phyloP scores from a whole-genome alignment of 345 rosid genomes.

The Eucalyptus globulus region DNA sequence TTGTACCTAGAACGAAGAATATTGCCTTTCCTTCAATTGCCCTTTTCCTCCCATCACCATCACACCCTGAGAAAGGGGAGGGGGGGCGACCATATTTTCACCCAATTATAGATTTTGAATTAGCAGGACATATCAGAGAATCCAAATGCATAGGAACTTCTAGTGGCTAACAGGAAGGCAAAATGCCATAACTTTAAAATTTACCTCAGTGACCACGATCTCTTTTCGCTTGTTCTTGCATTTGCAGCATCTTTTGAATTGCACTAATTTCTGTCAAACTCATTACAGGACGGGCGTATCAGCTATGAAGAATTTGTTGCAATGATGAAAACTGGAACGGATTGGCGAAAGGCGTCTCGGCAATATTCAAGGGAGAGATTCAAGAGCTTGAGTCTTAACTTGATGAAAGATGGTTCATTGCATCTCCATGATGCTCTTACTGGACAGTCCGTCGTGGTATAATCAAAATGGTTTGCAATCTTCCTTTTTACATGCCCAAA shows the following conservation, averaged over 20 bases:
- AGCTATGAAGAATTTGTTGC: conserved; percentile 91
- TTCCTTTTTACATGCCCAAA: not conserved
- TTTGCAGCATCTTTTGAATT: not conserved
- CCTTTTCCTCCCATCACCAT: not conserved
- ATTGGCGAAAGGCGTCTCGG: conserved; percentile 98
- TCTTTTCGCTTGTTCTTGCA: not conserved
- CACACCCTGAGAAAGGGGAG: not conserved
- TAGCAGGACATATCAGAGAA: not conserved
- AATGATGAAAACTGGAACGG: conserved; percentile 99
- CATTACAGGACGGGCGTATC: conserved; percentile 65
- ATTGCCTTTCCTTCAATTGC: not conserved
- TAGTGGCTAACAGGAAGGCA: not conserved
- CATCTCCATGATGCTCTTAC: conserved; percentile 83
- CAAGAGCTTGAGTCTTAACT: conserved; percentile 86
- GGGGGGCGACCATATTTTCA: not conserved
- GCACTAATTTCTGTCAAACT: not conserved
- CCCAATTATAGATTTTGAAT: not conserved
- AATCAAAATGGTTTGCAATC: not conserved
- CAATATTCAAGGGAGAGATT: conserved; percentile 97
- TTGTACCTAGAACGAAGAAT: not conserved
- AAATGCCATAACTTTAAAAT: not conserved
- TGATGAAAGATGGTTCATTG: conserved; percentile 96
- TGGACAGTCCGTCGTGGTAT: conserved; percentile 69
- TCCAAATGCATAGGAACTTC: not conserved
- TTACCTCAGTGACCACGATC: not conserved